These are phyloP conservation scores for Aspergillus asperescens DNA, from an alignment of 495 filamentous ascomycete genomes.

Conservation along the genomic window DNA sequence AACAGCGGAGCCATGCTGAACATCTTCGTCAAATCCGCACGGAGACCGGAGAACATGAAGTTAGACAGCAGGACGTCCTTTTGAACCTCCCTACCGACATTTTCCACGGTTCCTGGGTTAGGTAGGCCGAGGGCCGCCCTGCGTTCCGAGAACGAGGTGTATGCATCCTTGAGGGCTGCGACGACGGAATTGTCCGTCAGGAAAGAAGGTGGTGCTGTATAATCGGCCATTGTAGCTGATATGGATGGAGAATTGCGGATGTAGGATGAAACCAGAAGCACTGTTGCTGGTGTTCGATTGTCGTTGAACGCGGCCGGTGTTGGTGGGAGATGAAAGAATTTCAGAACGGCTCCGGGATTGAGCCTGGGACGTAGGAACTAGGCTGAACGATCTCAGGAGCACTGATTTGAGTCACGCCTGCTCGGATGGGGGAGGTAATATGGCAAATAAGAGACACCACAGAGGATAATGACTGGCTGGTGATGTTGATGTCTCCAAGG, in stretches of 20 bases:
- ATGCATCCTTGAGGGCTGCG: slow-evolving; percentile 66
- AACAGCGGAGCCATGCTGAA: slow-evolving; percentile 91
- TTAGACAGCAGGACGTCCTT: slow-evolving; percentile 92
- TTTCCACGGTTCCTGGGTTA: slow-evolving; percentile 90
- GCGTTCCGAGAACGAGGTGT: slow-evolving; percentile 75
- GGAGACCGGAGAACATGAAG: slow-evolving; percentile 89
- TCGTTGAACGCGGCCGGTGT: slow-evolving; percentile 9
- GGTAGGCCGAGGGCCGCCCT: slow-evolving; percentile 80
- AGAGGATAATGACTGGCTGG: slow-evolving; percentile 1
- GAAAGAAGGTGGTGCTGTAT: slow-evolving; percentile 56
- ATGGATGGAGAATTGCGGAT: slow-evolving; percentile 4
- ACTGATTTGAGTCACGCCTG: slow-evolving; percentile 20
- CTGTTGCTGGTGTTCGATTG: slow-evolving; percentile 6
- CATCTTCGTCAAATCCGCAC: slow-evolving; percentile 91
- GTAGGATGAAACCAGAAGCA: background rate
- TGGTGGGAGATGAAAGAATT: slow-evolving; percentile 21
- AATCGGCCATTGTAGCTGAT: slow-evolving; percentile 38
- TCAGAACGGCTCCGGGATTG: slow-evolving; percentile 31
- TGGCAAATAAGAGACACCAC: slow-evolving; percentile 10
- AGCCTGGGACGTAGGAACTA: slow-evolving; percentile 18
- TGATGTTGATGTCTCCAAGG: slow-evolving; percentile 3
- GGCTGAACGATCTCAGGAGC: slow-evolving; percentile 9
- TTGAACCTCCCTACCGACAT: slow-evolving; percentile 85
- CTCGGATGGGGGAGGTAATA: background rate
- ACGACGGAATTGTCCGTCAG: slow-evolving; percentile 67